These are phyloP conservation scores for Scytalidium sp. DNA, from an alignment of 2,329 filamentous ascomycete genomes.

Conservation along the genomic window DNA sequence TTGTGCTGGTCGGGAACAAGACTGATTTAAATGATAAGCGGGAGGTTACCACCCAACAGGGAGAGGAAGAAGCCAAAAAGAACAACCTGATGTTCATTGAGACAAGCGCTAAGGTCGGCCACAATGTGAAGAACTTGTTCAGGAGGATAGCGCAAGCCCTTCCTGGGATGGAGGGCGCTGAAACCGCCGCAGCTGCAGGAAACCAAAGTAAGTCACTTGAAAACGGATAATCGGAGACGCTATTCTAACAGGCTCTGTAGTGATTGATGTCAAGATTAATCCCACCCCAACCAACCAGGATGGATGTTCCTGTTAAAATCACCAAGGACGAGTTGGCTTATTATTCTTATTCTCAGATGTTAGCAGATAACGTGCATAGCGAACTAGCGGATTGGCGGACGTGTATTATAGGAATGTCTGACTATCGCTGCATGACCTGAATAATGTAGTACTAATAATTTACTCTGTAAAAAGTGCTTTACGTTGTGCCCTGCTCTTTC, in stretches of 20 bases:
- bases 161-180: constrained; percentile 94
- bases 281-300: constrained; percentile 68
- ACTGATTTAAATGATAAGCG: constrained; percentile 98
- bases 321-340: constrained; percentile 11
- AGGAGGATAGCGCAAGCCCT: constrained; percentile 97
- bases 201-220: constrained; percentile 68
- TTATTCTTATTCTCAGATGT: constrained; percentile 19
- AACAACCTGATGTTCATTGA: constrained; percentile 99
- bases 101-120: constrained; percentile 94
- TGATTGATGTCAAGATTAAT: constrained; percentile 92
- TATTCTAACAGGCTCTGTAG: constrained; percentile 42
- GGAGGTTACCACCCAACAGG: constrained; percentile 93
- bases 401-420: constrained; percentile 29
- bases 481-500: too few species aligned
- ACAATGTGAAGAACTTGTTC: constrained; percentile 97
- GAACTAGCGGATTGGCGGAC: constrained; percentile 20
- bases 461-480: too few species aligned
- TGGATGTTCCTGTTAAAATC: constrained; percentile 62
- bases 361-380: constrained; percentile 29
- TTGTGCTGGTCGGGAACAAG: constrained; percentile 98
- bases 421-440: constrained; percentile 10
- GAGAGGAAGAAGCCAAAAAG: constrained; percentile 97
- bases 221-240: neutral
- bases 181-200: constrained; percentile 67
- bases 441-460: constrained; percentile 16